phyloP scores from a whole-genome alignment of 2,329 filamentous ascomycete species.

The Calonectria hongkongensis region DNA sequence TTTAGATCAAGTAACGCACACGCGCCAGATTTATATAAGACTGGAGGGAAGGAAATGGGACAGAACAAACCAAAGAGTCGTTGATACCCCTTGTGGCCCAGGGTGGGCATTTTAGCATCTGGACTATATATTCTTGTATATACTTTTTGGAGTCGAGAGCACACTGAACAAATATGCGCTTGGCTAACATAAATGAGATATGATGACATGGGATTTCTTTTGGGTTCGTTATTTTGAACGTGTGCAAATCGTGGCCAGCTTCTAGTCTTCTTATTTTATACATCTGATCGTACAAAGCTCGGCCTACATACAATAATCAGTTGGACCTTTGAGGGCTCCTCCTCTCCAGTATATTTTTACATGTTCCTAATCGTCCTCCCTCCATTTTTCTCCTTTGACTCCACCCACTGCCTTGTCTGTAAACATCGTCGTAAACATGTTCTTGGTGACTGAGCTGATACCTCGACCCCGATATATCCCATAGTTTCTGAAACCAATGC shows the following conservation, averaged over 20 bases:
- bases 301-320: neutral
- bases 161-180: neutral
- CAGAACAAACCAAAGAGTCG: conserved; percentile 43
- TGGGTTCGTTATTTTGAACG: neutral
- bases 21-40: neutral
- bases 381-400: neutral
- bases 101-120: conserved; percentile 40
- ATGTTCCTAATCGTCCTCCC: conserved; percentile 16
- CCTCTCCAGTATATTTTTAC: conserved; percentile 29
- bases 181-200: conserved; percentile 35
- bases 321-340: neutral
- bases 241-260: conserved; percentile 13
- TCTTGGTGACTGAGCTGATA: neutral
- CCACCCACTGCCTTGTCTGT: neutral
- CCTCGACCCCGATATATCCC: neutral
- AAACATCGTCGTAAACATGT: neutral
- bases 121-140: conserved; percentile 42
- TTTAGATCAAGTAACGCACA: conserved; percentile 54
- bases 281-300: conserved; percentile 37
- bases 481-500: neutral
- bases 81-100: conserved; percentile 55
- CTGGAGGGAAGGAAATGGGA: conserved; percentile 17
- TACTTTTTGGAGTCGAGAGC: conserved; percentile 35
- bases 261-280: conserved; percentile 27
- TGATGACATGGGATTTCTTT: conserved; percentile 24